Percentiles rank a stretch among this genome's conserved stretches.
These are phyloP conservation scores for Inga oerstediana DNA, from an alignment of 306 rosid genomes.

Conservation along the genomic window DNA sequence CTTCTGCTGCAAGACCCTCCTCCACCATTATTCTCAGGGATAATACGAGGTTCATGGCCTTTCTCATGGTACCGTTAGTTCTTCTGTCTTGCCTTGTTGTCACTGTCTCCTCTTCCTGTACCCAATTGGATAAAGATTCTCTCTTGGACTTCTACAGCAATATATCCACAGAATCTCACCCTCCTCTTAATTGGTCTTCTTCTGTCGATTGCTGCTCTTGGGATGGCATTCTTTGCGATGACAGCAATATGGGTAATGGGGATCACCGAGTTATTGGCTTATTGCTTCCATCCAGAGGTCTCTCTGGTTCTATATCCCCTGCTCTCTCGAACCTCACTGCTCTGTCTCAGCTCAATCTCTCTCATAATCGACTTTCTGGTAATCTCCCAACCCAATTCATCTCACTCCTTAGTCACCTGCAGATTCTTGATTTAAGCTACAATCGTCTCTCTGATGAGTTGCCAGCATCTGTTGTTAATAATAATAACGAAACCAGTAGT, in stretches of 20 bases:
- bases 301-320: constrained; percentile 48
- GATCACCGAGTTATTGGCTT: constrained; percentile 52
- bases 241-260: background rate
- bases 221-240: constrained; percentile 70
- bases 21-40: background rate
- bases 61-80: constrained; percentile 24
- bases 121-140: constrained; percentile 48
- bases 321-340: constrained; percentile 47
- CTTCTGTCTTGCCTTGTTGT: constrained; percentile 35
- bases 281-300: constrained; percentile 54
- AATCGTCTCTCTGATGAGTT: constrained; percentile 51
- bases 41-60: constrained; percentile 36
- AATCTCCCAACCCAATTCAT: constrained; percentile 46
- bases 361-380: constrained; percentile 61
- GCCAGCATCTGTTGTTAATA: constrained; percentile 30
- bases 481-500: constrained; percentile 13
- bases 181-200: constrained; percentile 61
- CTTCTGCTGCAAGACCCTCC: background rate
- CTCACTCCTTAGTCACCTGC: constrained; percentile 45
- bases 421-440: constrained; percentile 62
- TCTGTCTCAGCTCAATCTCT: constrained; percentile 68
- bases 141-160: constrained; percentile 51
- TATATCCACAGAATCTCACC: constrained; percentile 33
- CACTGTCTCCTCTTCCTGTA: constrained; percentile 48
- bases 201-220: constrained; percentile 76